These are phyloP conservation scores for Didymella glomerata DNA, from an alignment of 2,329 filamentous ascomycete genomes.

Conservation along the genomic window DNA sequence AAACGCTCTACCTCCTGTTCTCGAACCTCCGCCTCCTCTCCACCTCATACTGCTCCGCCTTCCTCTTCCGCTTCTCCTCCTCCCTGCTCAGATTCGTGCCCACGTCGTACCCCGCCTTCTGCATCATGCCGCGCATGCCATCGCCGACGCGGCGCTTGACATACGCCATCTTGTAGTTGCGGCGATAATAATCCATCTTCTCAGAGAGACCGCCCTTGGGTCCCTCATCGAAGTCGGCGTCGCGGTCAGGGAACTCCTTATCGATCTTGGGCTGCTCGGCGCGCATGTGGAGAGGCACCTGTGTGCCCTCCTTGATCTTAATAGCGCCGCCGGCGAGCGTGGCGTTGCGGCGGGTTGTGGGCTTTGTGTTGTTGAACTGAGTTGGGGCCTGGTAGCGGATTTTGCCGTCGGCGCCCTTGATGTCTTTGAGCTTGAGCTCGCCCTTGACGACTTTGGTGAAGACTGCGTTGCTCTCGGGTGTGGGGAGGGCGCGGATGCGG, in stretches of 20 bases:
- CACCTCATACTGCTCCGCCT: slow-evolving; percentile 40
- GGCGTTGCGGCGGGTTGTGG: slow-evolving; percentile 23
- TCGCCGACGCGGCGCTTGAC: slow-evolving; percentile 30
- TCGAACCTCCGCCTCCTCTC: slow-evolving; percentile 40
- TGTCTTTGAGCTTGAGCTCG: slow-evolving; percentile 35
- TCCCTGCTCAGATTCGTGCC: slow-evolving; percentile 28
- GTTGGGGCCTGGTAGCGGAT: slow-evolving; percentile 42
- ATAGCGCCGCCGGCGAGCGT: slow-evolving; percentile 26
- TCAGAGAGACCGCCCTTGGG: slow-evolving; percentile 30
- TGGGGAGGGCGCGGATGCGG: slow-evolving; percentile 44
- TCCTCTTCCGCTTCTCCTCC: slow-evolving; percentile 39
- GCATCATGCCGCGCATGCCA: slow-evolving; percentile 22
- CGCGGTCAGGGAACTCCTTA: slow-evolving; percentile 29
- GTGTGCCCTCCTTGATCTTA: slow-evolving; percentile 37
- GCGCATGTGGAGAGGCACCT: slow-evolving; percentile 38
- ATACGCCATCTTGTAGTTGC: slow-evolving; percentile 36
- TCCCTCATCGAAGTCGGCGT: slow-evolving; percentile 35
- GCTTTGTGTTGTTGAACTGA: slow-evolving; percentile 8
- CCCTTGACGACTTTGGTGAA: slow-evolving; percentile 40
- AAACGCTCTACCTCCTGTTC: slow-evolving; percentile 39
- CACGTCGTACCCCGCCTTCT: slow-evolving; percentile 29
- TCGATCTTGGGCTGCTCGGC: slow-evolving; percentile 25
- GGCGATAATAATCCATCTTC: slow-evolving; percentile 38
- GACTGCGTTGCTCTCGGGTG: slow-evolving; percentile 34
- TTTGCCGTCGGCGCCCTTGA: slow-evolving; percentile 37